Percentiles rank a stretch among this genome's conserved stretches.
Conservation (phyloP, 345 rosid genomes). For the Viola odorata region DNA sequence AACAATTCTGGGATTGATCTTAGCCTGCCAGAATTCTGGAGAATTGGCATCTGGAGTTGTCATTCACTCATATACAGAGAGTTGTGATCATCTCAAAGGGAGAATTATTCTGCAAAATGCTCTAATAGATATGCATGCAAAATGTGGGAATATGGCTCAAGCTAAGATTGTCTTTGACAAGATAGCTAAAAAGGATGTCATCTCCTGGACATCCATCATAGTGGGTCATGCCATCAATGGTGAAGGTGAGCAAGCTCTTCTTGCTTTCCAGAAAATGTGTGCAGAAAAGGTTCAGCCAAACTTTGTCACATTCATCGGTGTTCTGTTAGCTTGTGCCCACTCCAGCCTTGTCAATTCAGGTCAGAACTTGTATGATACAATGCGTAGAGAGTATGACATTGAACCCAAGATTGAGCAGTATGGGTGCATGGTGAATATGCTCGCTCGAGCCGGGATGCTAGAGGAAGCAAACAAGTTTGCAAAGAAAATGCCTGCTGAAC, state of each 20-base stretch:
- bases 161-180: slow-evolving; percentile 18
- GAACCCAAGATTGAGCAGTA: slow-evolving; percentile 21
- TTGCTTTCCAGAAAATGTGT: slow-evolving; percentile 21
- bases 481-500: slow-evolving; percentile 19
- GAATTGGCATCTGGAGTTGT: slow-evolving; percentile 10
- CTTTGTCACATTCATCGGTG: slow-evolving; percentile 25
- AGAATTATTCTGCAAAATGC: slow-evolving; percentile 23
- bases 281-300: slow-evolving; percentile 23
- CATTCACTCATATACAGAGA: slow-evolving; percentile 12
- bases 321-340: slow-evolving; percentile 25
- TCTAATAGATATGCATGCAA: slow-evolving; percentile 21
- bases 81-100: slow-evolving; percentile 16
- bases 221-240: slow-evolving; percentile 31
- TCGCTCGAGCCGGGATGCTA: slow-evolving; percentile 27
- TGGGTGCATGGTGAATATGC: slow-evolving; percentile 30
- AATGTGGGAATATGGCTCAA: slow-evolving; percentile 22
- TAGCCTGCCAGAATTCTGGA: slow-evolving; percentile 25
- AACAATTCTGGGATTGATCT: slow-evolving; percentile 25
- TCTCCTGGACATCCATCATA: slow-evolving; percentile 29
- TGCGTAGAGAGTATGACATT: slow-evolving; percentile 14
- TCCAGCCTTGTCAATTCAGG: slow-evolving; percentile 29
- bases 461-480: slow-evolving; percentile 23
- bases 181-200: slow-evolving; percentile 19
- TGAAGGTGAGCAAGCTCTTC: slow-evolving; percentile 25
- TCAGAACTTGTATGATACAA: slow-evolving; percentile 8